Base-by-base conservation (phyloP, 129 eudicot genomes). In the Centella asiatica region DNA sequence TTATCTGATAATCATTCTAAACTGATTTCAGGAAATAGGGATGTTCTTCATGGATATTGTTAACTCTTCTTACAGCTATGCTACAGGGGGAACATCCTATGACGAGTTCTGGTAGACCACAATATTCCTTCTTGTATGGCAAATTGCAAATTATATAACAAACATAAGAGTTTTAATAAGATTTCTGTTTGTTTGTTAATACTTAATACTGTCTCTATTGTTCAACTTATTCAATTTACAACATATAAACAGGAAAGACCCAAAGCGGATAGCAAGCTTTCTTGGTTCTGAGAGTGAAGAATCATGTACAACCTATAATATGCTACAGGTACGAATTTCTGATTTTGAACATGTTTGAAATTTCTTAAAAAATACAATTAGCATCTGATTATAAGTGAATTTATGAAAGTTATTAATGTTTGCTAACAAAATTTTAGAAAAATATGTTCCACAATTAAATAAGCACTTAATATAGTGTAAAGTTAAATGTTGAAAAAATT, bases 251-350 rank as follows among this genome's bases (percentile, higher is more conserved):
- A 92, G 99, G 99, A 49, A 66, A 10, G 90, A 92, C 47, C 99
- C 99, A 57, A 92, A 87, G 71, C 76, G 92, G 66, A 66, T 92
- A 71, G 99, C 84, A 36, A 80, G 68, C 44, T 75, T 81, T 50
- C 74, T 92, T 24, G 69, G 70, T 33, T 82, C 88, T 10, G 99
- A 92, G 73, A 81, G 72, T 48, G 95, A 87, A 80, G 99, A 92
- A 71, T 92, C 99, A 14, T 92, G 99, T 64, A 87, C 99, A 64
- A 92, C 99, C 10, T 92, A 87, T 69, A 92, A 92, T 73, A 92
- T 92, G 99, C 79, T 92, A 53, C 87, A 92, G 96, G 99, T 87
- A 53, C 15, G 59, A 53, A 18, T 53, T 53, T 28, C n/a, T n/a
- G n/a, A n/a, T n/a, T n/a, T n/a, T n/a, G n/a, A n/a, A n/a, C n/a